phyloP scores from a whole-genome alignment of 176 grass and related monocot genomes.

The Zizania latifolia region DNA sequence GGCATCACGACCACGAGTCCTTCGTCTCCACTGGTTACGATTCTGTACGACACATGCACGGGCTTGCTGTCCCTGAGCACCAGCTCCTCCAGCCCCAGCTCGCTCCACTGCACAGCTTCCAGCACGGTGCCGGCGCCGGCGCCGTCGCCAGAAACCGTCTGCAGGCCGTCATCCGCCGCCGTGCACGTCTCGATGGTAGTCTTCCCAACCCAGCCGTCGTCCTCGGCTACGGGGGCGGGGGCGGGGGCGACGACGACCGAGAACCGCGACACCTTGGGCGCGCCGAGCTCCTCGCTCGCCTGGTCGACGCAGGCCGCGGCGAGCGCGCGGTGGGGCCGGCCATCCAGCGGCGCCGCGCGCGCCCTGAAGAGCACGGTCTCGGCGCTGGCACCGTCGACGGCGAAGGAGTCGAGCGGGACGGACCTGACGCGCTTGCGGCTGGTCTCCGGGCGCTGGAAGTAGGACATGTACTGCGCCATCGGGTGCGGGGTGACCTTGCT shows the following conservation, averaged over 20 bases:
- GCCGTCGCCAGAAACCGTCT: not conserved
- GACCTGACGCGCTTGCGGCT: conserved; percentile 35
- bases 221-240: not conserved
- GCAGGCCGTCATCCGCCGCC: not conserved
- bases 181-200: conserved; percentile 35
- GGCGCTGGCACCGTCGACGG: not conserved
- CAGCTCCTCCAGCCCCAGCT: conserved; percentile 59
- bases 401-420: conserved; percentile 30
- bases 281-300: conserved; percentile 17
- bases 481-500: conserved; percentile 18
- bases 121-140: not conserved
- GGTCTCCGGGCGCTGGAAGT: conserved; percentile 44
- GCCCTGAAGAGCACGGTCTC: too few species aligned
- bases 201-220: not conserved
- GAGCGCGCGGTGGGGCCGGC: conserved; percentile 9
- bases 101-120: conserved; percentile 34
- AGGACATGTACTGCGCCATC: conserved; percentile 56
- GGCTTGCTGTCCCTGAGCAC: conserved; percentile 45
- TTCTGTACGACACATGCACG: conserved; percentile 41
- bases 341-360: not conserved
- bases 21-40: conserved; percentile 32
- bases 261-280: not conserved
- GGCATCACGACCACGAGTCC: conserved; percentile 51
- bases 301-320: conserved; percentile 33
- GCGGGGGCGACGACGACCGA: conserved; percentile 18